Percentiles rank a stretch among this genome's conserved stretches.
phyloP scores from a whole-genome alignment of 441 rosid genomes.

The Pelargonium citronellum region DNA sequence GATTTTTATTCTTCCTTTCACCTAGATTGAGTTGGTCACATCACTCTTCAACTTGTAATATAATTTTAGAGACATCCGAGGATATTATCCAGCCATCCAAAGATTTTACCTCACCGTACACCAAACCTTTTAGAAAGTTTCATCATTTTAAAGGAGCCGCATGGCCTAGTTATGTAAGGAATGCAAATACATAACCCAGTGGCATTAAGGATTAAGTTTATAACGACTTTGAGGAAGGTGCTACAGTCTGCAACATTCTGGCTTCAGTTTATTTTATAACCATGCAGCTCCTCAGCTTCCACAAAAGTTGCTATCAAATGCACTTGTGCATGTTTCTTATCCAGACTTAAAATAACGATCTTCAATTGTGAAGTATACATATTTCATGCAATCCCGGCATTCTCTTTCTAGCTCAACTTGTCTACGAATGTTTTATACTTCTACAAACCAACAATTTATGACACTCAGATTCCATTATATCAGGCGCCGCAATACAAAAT shows the following conservation, averaged over 20 bases:
- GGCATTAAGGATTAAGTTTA: not conserved
- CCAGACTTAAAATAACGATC: too few relatives aligned
- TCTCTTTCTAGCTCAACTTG: not conserved
- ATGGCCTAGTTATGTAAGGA: not conserved
- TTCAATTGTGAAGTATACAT: too few relatives aligned
- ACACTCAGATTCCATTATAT: not conserved
- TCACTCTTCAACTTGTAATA: not conserved
- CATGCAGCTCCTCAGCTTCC: not conserved
- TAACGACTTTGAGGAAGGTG: not conserved
- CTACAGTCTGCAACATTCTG: not conserved
- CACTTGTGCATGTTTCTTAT: not conserved
- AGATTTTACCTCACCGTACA: not conserved
- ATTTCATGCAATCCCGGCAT: too few relatives aligned
- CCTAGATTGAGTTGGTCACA: not conserved
- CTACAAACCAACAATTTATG: not conserved
- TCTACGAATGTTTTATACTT: not conserved
- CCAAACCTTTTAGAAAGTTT: not conserved
- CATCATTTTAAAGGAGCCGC: not conserved
- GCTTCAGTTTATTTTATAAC: not conserved
- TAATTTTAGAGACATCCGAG: too few relatives aligned
- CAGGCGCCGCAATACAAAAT: not conserved
- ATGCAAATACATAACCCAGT: not conserved
- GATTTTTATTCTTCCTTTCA: not conserved
- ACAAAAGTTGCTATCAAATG: not conserved
- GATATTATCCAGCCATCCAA: too few relatives aligned